A percentile compares a stretch with the other conserved stretches of the same genome.
These are phyloP conservation scores for Fomitopsis betulina DNA, from an alignment of 1,284 basidiomycete genomes.

Conservation along the genomic window DNA sequence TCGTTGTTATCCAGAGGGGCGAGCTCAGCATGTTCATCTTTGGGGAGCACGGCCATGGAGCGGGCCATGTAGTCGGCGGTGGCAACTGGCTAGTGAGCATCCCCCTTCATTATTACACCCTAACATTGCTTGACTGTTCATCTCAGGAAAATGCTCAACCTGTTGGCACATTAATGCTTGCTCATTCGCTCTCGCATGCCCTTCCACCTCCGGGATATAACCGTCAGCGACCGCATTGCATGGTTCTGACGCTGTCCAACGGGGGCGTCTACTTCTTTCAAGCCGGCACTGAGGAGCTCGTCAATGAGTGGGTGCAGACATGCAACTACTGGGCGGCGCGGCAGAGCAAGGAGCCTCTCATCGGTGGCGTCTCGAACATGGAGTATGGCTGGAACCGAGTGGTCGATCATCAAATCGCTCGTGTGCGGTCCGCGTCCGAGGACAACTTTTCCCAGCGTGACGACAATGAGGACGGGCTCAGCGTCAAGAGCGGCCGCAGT, in stretches of 20 bases:
- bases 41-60: conserved; percentile 60
- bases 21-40: conserved; percentile 94
- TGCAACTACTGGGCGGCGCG: conserved; percentile 99
- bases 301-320: conserved; percentile 96
- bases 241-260: conserved; percentile 87
- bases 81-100: conserved; percentile 91
- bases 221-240: conserved; percentile 85
- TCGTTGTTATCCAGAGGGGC: conserved; percentile 93
- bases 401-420: conserved; percentile 45
- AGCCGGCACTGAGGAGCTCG: conserved; percentile 94
- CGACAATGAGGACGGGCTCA: conserved; percentile 51
- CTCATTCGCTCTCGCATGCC: conserved; percentile 86
- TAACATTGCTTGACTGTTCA: not conserved
- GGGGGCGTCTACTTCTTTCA: conserved; percentile 96
- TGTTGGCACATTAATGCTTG: conserved; percentile 77
- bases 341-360: conserved; percentile 87
- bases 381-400: conserved; percentile 97
- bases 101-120: conserved; percentile 13
- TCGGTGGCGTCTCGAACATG: conserved; percentile 97
- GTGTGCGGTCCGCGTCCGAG: conserved; percentile 48
- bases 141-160: conserved; percentile 77
- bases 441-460: conserved; percentile 52
- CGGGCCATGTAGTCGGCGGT: conserved; percentile 75
- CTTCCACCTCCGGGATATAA: conserved; percentile 92
- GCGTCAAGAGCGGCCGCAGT: conserved; percentile 67